Percentiles rank a stretch among this genome's conserved stretches.
These are phyloP conservation scores for Typha latifolia DNA, from an alignment of 176 grass and related monocot genomes.

Conservation along the genomic window DNA sequence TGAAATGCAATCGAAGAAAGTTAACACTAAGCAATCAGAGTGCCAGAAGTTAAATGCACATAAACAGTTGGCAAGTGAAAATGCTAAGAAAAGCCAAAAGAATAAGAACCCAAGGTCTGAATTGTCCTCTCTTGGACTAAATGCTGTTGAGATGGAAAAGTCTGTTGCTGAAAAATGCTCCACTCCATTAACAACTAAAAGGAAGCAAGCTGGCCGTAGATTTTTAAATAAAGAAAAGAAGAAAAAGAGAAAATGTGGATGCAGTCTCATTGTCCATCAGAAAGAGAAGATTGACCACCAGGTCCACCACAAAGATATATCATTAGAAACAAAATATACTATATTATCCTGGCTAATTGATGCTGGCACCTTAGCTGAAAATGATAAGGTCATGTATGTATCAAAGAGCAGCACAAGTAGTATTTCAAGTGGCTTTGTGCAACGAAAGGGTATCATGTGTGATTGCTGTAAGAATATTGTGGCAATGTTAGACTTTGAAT, in stretches of 20 bases:
- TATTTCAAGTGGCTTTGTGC: conserved; percentile 40
- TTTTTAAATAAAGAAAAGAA: not conserved
- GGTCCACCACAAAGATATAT: not conserved
- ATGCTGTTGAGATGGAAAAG: too few relatives aligned
- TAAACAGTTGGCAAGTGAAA: not conserved
- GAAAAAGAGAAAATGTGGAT: not conserved
- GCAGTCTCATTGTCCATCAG: not conserved
- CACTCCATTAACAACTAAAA: not conserved
- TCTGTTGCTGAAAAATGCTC: too few relatives aligned
- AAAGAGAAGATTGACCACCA: not conserved
- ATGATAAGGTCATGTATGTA: conserved; percentile 43
- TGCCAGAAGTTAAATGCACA: not conserved
- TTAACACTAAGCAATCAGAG: not conserved
- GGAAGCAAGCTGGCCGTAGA: not conserved
- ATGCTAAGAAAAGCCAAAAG: not conserved
- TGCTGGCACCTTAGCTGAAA: conserved; percentile 32
- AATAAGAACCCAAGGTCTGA: not conserved
- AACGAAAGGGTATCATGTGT: conserved; percentile 36
- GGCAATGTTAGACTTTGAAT: conserved; percentile 28
- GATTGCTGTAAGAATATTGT: conserved; percentile 37
- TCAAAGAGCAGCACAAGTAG: conserved; percentile 23
- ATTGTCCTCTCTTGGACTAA: not conserved
- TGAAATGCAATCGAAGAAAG: not conserved
- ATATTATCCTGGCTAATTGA: conserved; percentile 67
- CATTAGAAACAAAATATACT: conserved; percentile 31